Base-by-base conservation (phyloP, 495 filamentous ascomycete species). In the Neurospora intermedia region DNA sequence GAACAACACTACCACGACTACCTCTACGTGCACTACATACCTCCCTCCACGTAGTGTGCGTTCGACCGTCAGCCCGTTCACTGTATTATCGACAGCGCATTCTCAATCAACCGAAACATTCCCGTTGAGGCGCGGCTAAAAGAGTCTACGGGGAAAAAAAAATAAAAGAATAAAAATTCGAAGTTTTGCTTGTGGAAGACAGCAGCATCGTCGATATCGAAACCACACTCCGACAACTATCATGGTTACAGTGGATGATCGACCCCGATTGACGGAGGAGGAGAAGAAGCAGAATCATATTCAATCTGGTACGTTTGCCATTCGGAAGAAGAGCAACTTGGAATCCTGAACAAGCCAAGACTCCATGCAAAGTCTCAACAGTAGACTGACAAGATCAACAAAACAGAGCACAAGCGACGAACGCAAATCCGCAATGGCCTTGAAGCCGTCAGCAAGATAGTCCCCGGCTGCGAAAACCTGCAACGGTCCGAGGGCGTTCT, bases 261-360 rank as follows among this genome's bases (percentile, higher is more conserved):
- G 89, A 76, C 91, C 92, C n/a, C 89, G 93, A 23, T 85, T 97
- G 72, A 93, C 91, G 4, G 92, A 94, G 71, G 88, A 91, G 73
- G 91, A 97, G 80, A 97, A 96, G 85, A 96, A 96, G 82, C 89
- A 89, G 74, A 97, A 97, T 76, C 94, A 97, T 78, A 96, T 97
- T 75, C 89, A 88, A 10, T 94, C 92, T 2, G 86, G 86, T 87
- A 76, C 43, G 76, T 31, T 27, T 8, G 27, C 0, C 31, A 39
- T 38, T 27, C 8, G 15, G 8, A n/a, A 18, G 71, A 31, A 18
- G 6, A 43, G 4, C 70, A 18, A 4, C 18, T 43, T 31, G 41
- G 40, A 15, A 18, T 48, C 10, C 4, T 48, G 20, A 4, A 48
- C 16, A 35, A 35, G 16, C 6, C 40, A 31, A 54, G 20, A 3